Base-by-base conservation (phyloP, 176 grass and related monocot genomes). In the Carex pumila region DNA sequence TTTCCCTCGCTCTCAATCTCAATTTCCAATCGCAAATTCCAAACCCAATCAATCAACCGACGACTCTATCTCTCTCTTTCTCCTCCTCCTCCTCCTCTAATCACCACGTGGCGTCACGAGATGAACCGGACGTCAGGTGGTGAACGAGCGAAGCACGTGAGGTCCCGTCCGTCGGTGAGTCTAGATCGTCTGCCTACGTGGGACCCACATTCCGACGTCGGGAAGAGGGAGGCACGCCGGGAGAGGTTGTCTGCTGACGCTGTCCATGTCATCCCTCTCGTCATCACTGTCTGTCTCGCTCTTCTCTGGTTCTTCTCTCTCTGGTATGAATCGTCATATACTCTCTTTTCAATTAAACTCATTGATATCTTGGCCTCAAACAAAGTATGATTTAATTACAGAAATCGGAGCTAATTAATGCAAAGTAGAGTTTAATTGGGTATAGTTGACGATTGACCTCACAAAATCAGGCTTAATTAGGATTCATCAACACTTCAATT, bases 231-330 rank as follows among this genome's bases (percentile, higher is more conserved):
- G 80, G 60, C 45, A 21, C 31, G 80, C 17, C 39, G 80, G 39
- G 80, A 82, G 60, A 82, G 21, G 39, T 39, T 82, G 61, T 65
- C 80, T 2, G 80, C 39, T 11, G 66, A 82, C 19, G 61, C 80
- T 30, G 32, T 82, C 41, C 80, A 82, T 39, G 80, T 53, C 39
- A 82, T 82, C 60, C 80, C 80, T 66, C 3, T 82, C 80, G 61
- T 82, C 80, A 65, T 82, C 39, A 82, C 37, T 29, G 6, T 82
- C 19, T 82, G 80, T 31, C 36, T 82, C 45, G 80, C 61, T 17
- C 21, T 82, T 66, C 80, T 82, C 63, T 82, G 80, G 61, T 65
- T 82, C 37, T 82, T 82, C 80, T 82, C 80, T 66, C 37, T 82
- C 61, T 82, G 80, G 80, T 82, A 82, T 30, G 0, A 25, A 25